phyloP scores from a whole-genome alignment of 2,329 filamentous ascomycete species.

The Neocucurbitaria cava region DNA sequence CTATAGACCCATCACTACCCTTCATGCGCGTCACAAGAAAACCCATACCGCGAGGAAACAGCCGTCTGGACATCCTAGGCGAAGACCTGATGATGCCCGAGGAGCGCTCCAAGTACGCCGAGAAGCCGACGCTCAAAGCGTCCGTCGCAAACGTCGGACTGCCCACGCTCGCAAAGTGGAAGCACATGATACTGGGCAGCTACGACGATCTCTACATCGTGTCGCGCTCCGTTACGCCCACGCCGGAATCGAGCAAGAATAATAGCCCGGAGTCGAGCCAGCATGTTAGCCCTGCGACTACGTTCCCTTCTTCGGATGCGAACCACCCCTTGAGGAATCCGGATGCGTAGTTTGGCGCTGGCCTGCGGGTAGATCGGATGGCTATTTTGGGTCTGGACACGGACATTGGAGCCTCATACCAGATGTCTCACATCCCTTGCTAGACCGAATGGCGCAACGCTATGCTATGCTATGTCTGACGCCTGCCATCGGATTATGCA shows the following conservation, averaged over 20 bases:
- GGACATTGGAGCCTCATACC: conserved; percentile 8
- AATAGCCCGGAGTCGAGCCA: conserved; percentile 48
- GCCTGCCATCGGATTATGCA: conserved; percentile 10
- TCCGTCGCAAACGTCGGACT: conserved; percentile 57
- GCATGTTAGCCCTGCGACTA: conserved; percentile 45
- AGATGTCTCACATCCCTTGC: conserved; percentile 19
- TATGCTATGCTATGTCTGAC: neutral
- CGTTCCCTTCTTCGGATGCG: conserved; percentile 41
- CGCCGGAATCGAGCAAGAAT: conserved; percentile 46
- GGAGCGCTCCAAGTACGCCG: conserved; percentile 47
- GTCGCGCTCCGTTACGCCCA: conserved; percentile 47
- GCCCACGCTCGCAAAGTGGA: conserved; percentile 54
- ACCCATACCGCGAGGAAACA: conserved; percentile 54
- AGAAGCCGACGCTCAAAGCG: conserved; percentile 56
- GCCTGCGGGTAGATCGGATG: conserved; percentile 4
- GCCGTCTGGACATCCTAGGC: conserved; percentile 54
- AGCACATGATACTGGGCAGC: conserved; percentile 53
- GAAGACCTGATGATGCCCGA: conserved; percentile 52
- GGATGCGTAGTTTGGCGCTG: conserved; percentile 19
- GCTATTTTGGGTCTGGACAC: conserved; percentile 12
- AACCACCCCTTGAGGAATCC: conserved; percentile 31
- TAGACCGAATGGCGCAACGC: neutral
- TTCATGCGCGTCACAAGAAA: conserved; percentile 56
- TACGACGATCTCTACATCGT: conserved; percentile 60
- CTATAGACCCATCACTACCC: conserved; percentile 49